A percentile compares a stretch with the other conserved stretches of the same genome.
Evolutionary conservation across 2,329 filamentous ascomycete species (phyloP).

Genomic region (Clarireedia monteithiana): DNA sequence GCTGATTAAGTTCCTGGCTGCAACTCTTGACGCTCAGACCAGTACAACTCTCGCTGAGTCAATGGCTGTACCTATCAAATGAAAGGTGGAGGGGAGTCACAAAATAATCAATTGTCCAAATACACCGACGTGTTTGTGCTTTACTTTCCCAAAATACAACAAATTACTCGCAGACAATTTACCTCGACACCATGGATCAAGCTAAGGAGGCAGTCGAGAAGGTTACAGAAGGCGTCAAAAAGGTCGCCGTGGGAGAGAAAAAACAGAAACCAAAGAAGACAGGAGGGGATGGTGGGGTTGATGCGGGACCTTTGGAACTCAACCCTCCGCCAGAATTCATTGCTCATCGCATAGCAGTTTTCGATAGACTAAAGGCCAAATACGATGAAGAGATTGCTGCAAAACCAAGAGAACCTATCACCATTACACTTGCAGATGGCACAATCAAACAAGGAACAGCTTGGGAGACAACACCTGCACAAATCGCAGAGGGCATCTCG

Average conservation of each 20-base stretch:
- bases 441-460: constrained; percentile 66
- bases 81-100: constrained; percentile 1
- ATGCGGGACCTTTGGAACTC: constrained; percentile 38
- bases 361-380: constrained; percentile 80
- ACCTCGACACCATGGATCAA: constrained; percentile 35
- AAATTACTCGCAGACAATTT: background rate
- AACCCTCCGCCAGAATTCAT: constrained; percentile 65
- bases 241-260: constrained; percentile 43
- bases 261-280: constrained; percentile 37
- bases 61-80: background rate
- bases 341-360: constrained; percentile 74
- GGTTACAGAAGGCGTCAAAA: constrained; percentile 51
- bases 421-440: constrained; percentile 66
- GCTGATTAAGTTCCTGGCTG: background rate
- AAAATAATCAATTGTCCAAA: constrained; percentile 1
- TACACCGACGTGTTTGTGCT: constrained; percentile 1
- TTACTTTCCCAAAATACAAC: background rate
- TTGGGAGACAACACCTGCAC: constrained; percentile 84
- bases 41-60: background rate
- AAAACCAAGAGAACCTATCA: constrained; percentile 67
- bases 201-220: constrained; percentile 40
- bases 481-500: constrained; percentile 70
- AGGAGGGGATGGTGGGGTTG: constrained; percentile 38
- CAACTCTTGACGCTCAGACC: background rate
- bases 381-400: constrained; percentile 67